Percentiles rank a stretch among this genome's conserved stretches.
Conservation (phyloP, 2,329 filamentous ascomycete species). For the Talaromyces sp. region DNA sequence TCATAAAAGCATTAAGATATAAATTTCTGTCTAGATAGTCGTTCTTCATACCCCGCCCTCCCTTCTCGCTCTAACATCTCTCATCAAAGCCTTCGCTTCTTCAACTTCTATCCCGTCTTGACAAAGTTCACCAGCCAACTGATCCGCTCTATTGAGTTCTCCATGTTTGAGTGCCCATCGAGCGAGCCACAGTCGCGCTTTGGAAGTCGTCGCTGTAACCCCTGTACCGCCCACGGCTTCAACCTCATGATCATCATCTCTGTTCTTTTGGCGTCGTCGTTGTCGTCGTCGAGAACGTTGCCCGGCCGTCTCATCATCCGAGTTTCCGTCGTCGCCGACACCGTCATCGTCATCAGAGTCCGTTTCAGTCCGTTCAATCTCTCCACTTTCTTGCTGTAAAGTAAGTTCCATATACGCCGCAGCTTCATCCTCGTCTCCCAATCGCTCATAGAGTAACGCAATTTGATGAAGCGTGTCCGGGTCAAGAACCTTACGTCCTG, state of each 20-base stretch:
- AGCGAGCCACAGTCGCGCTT: conserved; percentile 90
- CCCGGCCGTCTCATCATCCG: conserved; percentile 32
- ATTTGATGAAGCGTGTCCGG: conserved; percentile 89
- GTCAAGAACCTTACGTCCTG: conserved; percentile 66
- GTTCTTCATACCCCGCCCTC: conserved; percentile 40
- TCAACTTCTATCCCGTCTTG: conserved; percentile 96
- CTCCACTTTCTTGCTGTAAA: conserved; percentile 83
- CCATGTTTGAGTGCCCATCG: conserved; percentile 69
- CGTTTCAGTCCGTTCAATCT: conserved; percentile 36
- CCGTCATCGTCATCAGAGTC: conserved; percentile 29
- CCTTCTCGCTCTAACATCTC: conserved; percentile 75
- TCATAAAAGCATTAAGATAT: neutral
- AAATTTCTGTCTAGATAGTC: neutral
- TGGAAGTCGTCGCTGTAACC: conserved; percentile 85
- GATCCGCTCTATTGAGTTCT: conserved; percentile 70
- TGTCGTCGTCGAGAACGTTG: conserved; percentile 22
- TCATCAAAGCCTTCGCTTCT: conserved; percentile 87
- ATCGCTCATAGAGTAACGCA: conserved; percentile 77
- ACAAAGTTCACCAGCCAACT: conserved; percentile 82
- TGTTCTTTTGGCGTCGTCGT: conserved; percentile 24
- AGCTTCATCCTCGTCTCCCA: conserved; percentile 72
- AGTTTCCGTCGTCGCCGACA: conserved; percentile 23
- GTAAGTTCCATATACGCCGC: conserved; percentile 95
- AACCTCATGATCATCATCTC: conserved; percentile 38
- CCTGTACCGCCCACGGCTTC: conserved; percentile 58